Evolutionary conservation across 768 basidiomycete genomes (phyloP), one percentile per base, ranked within the genome.

Genomic region (Rhodotorula toruloides): DNA sequence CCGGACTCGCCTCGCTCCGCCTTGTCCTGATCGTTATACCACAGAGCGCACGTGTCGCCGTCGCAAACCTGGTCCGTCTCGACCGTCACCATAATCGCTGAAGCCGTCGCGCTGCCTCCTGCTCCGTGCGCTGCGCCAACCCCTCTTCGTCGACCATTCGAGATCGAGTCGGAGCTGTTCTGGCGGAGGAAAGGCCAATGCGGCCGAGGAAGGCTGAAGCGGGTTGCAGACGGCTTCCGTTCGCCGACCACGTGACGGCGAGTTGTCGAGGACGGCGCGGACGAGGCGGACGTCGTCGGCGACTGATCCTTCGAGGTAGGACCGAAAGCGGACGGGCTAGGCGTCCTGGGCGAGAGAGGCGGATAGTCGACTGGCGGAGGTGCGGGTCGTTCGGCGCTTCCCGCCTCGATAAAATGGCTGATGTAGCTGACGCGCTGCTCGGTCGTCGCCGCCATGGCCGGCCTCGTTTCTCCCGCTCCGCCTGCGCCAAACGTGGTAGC

Each of bases 1-100:
- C 27, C 44, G 25, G 25, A 25, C 44, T 13, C 44, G 2, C 25
- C 47, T 2, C 19, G 22, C 8, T 10, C 32, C 50, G 22, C 34
- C 5, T 22, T 34, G 4, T 34, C 49, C 49, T 32, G 12, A 2
- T 34, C 31, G 6, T 10, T 3, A 19, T 31, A 32, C 49, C 31
- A 50, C 49, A 11, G 8, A 31, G 32, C 49, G 49, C 32, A 32
- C 34, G 34, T 34, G 5, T 54, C 39, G 1, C 54, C 52, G 19
- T 54, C 54, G 27, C 39, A 54, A 21, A 53, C 52, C 52, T 53
- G 52, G 36, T 34, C 34, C 52, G 34, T 25, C 52, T 53, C 52
- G 34, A 53, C 52, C 34, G 52, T 53, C 13, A 53, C 32, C 31
- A 53, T 17, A n/a, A 53, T 39, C 32, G 31, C 32, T 22, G 31